Percentiles rank a stretch among this genome's conserved stretches.
Evolutionary conservation across 805 yeast genomes (phyloP).

Genomic region (Nakazawaea ishiwadae): DNA sequence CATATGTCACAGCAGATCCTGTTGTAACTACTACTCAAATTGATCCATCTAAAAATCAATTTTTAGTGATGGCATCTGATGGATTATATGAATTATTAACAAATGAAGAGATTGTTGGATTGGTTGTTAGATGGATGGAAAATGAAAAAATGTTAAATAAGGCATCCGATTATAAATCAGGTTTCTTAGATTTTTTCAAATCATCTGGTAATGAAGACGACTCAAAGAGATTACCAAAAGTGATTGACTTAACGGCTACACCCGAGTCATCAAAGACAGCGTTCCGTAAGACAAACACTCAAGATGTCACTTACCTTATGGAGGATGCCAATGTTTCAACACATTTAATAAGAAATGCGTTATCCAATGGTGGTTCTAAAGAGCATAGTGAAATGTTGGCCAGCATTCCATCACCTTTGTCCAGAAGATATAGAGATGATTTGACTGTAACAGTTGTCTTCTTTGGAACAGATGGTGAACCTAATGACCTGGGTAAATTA

Average conservation of each 20-base stretch:
- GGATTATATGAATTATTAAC: conserved; percentile 90
- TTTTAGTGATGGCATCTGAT: conserved; percentile 89
- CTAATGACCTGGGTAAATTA: conserved; percentile 41
- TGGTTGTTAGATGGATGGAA: conserved; percentile 93
- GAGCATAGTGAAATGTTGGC: conserved; percentile 87
- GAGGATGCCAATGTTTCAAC: conserved; percentile 90
- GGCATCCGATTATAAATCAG: conserved; percentile 33
- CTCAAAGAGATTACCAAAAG: conserved; percentile 54
- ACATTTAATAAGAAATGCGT: conserved; percentile 88
- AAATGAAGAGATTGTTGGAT: conserved; percentile 87
- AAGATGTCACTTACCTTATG: conserved; percentile 43
- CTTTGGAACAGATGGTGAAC: conserved; percentile 60
- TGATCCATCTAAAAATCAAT: conserved; percentile 67
- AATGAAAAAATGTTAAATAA: conserved; percentile 58
- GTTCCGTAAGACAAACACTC: conserved; percentile 44
- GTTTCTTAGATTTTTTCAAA: conserved; percentile 23
- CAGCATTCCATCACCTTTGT: conserved; percentile 86
- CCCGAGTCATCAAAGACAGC: conserved; percentile 67
- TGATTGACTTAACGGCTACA: conserved; percentile 55
- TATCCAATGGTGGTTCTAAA: conserved; percentile 78
- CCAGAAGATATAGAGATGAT: conserved; percentile 92
- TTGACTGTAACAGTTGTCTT: conserved; percentile 93
- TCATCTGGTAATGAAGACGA: conserved; percentile 11
- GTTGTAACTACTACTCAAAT: conserved; percentile 80
- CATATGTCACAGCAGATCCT: conserved; percentile 97